phyloP scores from a whole-genome alignment of 441 rosid species.

The Populus tomentosa region DNA sequence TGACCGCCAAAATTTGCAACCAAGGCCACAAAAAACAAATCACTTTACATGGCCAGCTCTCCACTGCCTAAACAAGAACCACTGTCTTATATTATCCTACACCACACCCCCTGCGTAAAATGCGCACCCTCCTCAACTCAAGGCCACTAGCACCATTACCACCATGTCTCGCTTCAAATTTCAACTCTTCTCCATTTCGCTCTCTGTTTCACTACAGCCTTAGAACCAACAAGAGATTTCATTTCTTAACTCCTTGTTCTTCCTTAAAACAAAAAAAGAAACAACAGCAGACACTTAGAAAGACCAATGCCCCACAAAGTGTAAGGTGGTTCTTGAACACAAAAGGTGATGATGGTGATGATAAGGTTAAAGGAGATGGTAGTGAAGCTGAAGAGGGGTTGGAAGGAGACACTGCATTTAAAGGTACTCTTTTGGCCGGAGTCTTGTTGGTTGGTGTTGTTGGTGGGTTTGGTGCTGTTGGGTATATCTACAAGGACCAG shows the following conservation, averaged over 20 bases:
- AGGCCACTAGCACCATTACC: slow-evolving; percentile 20
- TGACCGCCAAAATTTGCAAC: neutral
- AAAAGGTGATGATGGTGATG: slow-evolving; percentile 39
- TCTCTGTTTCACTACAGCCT: slow-evolving; percentile 40
- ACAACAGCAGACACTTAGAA: slow-evolving; percentile 55
- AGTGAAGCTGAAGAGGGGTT: slow-evolving; percentile 26
- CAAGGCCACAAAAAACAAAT: too few species aligned
- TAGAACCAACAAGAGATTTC: slow-evolving; percentile 66
- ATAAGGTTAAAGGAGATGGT: slow-evolving; percentile 21
- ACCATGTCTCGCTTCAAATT: slow-evolving; percentile 29
- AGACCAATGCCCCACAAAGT: slow-evolving; percentile 57
- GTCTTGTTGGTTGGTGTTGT: slow-evolving; percentile 76
- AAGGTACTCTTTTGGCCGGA: slow-evolving; percentile 84
- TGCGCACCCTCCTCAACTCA: slow-evolving; percentile 49
- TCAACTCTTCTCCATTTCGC: slow-evolving; percentile 28
- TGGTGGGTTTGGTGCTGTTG: slow-evolving; percentile 75
- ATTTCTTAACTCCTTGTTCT: slow-evolving; percentile 69
- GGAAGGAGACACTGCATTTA: slow-evolving; percentile 64
- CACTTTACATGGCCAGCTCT: slow-evolving; percentile 16
- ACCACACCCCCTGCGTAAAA: slow-evolving; percentile 24
- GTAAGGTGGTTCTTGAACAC: slow-evolving; percentile 68
- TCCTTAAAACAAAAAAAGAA: slow-evolving; percentile 73
- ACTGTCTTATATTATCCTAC: slow-evolving; percentile 11
- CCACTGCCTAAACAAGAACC: neutral
- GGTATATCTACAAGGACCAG: slow-evolving; percentile 76